phyloP scores from a whole-genome alignment of 2,329 filamentous ascomycete genomes.

The Diaporthe batatas region DNA sequence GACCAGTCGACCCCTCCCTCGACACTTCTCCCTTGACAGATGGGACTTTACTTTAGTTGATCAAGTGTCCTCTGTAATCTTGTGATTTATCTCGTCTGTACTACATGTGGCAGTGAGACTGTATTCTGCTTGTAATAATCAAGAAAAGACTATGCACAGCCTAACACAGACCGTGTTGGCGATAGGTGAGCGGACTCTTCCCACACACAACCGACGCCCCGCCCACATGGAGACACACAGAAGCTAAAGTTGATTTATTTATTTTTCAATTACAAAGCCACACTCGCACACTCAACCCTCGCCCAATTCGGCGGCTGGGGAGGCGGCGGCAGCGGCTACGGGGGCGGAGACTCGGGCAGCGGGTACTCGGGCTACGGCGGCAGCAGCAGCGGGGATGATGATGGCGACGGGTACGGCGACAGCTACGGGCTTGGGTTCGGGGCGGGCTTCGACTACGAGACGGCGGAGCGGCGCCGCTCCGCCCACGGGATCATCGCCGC shows the following conservation, averaged over 20 bases:
- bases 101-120: neutral
- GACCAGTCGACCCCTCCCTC: neutral
- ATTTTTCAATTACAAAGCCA: neutral
- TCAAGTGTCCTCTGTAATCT: neutral
- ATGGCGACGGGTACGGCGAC: neutral
- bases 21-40: neutral
- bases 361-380: conserved; percentile 7
- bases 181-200: conserved; percentile 9
- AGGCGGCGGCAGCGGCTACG: conserved; percentile 22
- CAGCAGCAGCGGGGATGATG: neutral
- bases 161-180: conserved; percentile 8
- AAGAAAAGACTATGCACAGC: conserved; percentile 1
- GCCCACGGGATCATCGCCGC: conserved; percentile 44
- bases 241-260: no score
- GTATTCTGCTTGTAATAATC: neutral
- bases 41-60: neutral
- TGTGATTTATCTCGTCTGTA: neutral
- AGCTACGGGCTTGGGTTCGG: neutral
- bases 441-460: conserved; percentile 2
- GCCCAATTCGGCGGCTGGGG: conserved; percentile 34
- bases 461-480: neutral
- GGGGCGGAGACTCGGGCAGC: neutral
- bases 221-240: no score
- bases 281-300: neutral
- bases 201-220: neutral